These are phyloP conservation scores for Epicoccum nigrum DNA, from an alignment of 2,329 filamentous ascomycete species.

Conservation along the genomic window DNA sequence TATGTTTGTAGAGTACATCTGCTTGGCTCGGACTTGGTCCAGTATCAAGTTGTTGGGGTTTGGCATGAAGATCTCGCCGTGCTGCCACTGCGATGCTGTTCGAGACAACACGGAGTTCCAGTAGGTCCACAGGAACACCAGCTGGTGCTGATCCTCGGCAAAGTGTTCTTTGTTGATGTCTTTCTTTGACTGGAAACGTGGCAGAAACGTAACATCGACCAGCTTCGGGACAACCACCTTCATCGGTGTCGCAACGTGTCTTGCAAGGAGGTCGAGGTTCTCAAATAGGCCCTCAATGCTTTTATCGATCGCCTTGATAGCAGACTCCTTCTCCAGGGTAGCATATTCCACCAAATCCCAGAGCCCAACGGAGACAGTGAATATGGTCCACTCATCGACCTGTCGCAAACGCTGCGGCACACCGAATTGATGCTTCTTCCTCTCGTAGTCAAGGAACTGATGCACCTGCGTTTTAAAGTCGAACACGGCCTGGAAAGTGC, in stretches of 20 bases:
- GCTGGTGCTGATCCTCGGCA: slow-evolving; percentile 42
- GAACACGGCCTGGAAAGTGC: slow-evolving; percentile 27
- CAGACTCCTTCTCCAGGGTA: slow-evolving; percentile 32
- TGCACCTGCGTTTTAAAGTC: slow-evolving; percentile 48
- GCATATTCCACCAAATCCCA: slow-evolving; percentile 47
- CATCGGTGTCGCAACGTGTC: slow-evolving; percentile 29
- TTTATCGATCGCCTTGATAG: slow-evolving; percentile 38
- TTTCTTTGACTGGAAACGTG: slow-evolving; percentile 38
- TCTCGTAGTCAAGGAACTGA: slow-evolving; percentile 41
- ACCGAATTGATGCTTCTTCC: slow-evolving; percentile 23
- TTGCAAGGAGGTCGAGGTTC: slow-evolving; percentile 42
- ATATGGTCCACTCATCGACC: slow-evolving; percentile 40
- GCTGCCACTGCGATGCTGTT: slow-evolving; percentile 37
- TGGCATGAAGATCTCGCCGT: slow-evolving; percentile 42
- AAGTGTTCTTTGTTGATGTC: slow-evolving; percentile 31
- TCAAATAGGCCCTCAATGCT: slow-evolving; percentile 44
- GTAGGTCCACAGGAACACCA: slow-evolving; percentile 42
- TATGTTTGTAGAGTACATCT: slow-evolving; percentile 40
- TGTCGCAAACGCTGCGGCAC: slow-evolving; percentile 28
- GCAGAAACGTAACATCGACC: slow-evolving; percentile 46
- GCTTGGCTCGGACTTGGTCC: slow-evolving; percentile 42
- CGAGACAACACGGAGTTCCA: slow-evolving; percentile 45
- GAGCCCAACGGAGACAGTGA: slow-evolving; percentile 47
- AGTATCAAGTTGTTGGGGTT: slow-evolving; percentile 43
- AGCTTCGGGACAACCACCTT: slow-evolving; percentile 42